Base-by-base conservation (phyloP, 495 filamentous ascomycete genomes). In the Neurospora hispaniola region DNA sequence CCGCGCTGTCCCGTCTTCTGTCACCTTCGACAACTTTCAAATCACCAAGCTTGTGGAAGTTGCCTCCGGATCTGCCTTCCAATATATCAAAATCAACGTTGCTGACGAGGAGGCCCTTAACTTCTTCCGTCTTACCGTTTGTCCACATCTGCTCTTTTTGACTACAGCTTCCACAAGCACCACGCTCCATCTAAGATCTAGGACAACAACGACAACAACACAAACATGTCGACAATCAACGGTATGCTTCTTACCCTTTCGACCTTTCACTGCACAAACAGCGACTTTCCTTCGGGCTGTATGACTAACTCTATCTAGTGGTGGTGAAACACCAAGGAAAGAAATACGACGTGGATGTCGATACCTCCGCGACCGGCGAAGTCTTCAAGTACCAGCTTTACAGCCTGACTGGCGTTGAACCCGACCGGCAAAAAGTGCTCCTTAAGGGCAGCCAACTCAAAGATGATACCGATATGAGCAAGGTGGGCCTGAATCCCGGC, bases 251-350 rank as follows among this genome's bases (percentile, higher is more conserved):
- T 48, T 38, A 38, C 42, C 39, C 69, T 31, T 62, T 66, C 38
- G n/a, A 9, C 20, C 43, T 31, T 42, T 35, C 23, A 39, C 12
- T 31, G 16, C 14, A 18, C 5, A n/a, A 54, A 44, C 41, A n/a
- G 43, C 41, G 42, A 20, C 42, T 41, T 46, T 35, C 69, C 10
- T 8, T 46, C 12, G 18, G 42, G 38, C 14, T 39, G 41, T 54
- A 40, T n/a, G 38, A 41, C 77, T 79, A 71, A 78, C 76, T n/a
- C 5, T 35, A 4, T 18, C 16, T 11, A 97, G 95, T 98, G 77
- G 87, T 96, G 77, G 91, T 99, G 71, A 98, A 96, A 82, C 96
- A 98, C 81, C 89, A 92, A 77, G 94, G 95, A 80, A 97, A 97
- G 81, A 92, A 93, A 78, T 90, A 98, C 84, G 90, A 98, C 77